Evolutionary conservation across 306 rosid species (phyloP), one percentile per base, ranked within the genome.

Genomic region (Vicia faba): DNA sequence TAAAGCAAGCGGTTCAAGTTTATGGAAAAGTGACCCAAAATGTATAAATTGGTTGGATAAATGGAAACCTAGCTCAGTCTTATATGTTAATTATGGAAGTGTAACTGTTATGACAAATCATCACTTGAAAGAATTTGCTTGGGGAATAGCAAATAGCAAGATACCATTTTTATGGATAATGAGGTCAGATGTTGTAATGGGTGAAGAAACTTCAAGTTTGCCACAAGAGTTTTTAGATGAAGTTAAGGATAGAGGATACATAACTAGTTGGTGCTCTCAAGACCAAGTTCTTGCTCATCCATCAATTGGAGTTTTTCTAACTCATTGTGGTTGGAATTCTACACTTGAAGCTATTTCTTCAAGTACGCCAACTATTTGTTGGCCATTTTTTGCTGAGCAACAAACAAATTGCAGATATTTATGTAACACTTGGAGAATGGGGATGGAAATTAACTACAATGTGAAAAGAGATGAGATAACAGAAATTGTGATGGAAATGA

Each of bases 261-360:
- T 59, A 46, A 71, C 75, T 45, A 70, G 48, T 45, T 71, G 68
- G 75, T 71, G 75, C 14, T 3, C 1, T 3, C 75, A 71, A 59
- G 68, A 70, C 0, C 16, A 58, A 45, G 75, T 70, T 5, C 59
- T 70, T 33, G 7, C 26, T 33, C 68, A 71, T 71, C 68, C 75
- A 4, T 60, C 68, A 13, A 11, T 71, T 46, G 75, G 60, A 12
- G 50, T 4, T 2, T 60, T 71, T 11, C 38, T 71, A 5, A 71
- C 68, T 23, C 75, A 60, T 60, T 70, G 67, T 58, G 75, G 75
- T 0, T 70, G 75, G 75, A 70, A 70, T 45, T 59, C 75, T 16
- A 58, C 67, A 7, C 3, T 70, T 2, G 67, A 70, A 57, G 28
- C 66, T 12, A 29, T 69, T 11, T 57, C 66, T 57, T 5, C 45